Base-by-base conservation (phyloP, 2,329 filamentous ascomycete genomes). In the Catunica adiposa region DNA sequence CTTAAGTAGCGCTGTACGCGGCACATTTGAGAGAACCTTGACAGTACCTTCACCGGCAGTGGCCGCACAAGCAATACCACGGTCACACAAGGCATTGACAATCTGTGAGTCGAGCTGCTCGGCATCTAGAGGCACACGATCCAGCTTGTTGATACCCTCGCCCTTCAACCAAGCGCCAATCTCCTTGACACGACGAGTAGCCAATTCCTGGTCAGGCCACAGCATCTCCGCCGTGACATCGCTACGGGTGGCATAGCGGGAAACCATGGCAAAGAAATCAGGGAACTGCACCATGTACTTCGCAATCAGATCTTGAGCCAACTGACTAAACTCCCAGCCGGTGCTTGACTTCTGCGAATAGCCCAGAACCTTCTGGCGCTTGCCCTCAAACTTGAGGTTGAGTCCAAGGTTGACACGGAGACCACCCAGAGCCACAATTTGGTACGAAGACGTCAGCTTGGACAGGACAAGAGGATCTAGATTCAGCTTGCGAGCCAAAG, bases 301-400 rank as follows among this genome's bases (percentile, higher is more conserved):
- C 44, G 82, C 78, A 54, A 98, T 79, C 55, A 98, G 71, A 48
- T 83, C 76, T 57, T 96, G 76, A 1, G 92, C 89, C 62, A 86
- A 83, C 52, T 80, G 77, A 64, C 89, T 96, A 67, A 95, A 98
- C 68, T 98, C 92, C 94, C 94, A 98, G 4, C 94, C 92, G 26
- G 80, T 84, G 11, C 80, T 74, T 3, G 82, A 83, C 65, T 92
- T 92, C 62, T 89, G 84, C 23, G 90, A 95, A 68, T 96, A 98
- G 0, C 92, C 92, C 31, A 98, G 71, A 5, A 98, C 92, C 71
- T 98, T 98, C 62, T 89, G 77, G 69, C 96, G 95, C 70, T 87
- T 90, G 1, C 81, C 87, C 66, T 98, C 92, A 59, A 98, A 98
- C 67, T 98, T 98, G 61, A 98, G 76, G 64, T 98, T 98, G 59